Percentiles rank a stretch among this genome's conserved stretches.
Conservation (phyloP, 2,329 filamentous ascomycete species). For the Erysiphe pulchra region DNA sequence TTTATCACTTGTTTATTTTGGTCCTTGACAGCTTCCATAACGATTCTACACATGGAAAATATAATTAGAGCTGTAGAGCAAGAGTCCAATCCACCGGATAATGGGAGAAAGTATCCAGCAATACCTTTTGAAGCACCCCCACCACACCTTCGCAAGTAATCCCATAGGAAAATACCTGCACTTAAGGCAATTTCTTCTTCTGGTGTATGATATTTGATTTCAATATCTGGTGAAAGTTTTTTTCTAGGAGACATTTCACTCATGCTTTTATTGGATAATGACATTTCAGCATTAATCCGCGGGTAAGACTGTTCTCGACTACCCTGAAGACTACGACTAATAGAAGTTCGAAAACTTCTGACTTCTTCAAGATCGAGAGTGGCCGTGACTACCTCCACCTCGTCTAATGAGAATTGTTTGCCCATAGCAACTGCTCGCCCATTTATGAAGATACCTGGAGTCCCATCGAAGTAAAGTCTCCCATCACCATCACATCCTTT, state of each 20-base stretch:
- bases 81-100: constrained; percentile 34
- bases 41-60: constrained; percentile 22
- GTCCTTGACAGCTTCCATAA: constrained; percentile 23
- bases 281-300: constrained; percentile 13
- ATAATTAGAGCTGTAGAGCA: constrained; percentile 25
- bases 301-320: constrained; percentile 15
- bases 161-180: constrained; percentile 41
- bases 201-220: constrained; percentile 28
- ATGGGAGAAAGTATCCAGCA: constrained; percentile 29
- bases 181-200: constrained; percentile 43
- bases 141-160: constrained; percentile 25
- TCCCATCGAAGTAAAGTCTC: constrained; percentile 19
- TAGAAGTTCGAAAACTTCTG: constrained; percentile 22
- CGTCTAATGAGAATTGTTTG: constrained; percentile 16
- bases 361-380: constrained; percentile 51
- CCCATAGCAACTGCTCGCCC: constrained; percentile 30
- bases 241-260: constrained; percentile 18
- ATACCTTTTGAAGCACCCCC: neutral
- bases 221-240: constrained; percentile 17
- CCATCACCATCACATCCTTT: constrained; percentile 1
- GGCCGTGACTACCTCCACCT: constrained; percentile 39
- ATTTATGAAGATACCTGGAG: constrained; percentile 32
- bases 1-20: constrained; percentile 27
- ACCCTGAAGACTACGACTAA: constrained; percentile 6
- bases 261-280: constrained; percentile 16